Conservation (phyloP, 2,329 filamentous ascomycete species). For the Hymenoscyphus linearis region DNA sequence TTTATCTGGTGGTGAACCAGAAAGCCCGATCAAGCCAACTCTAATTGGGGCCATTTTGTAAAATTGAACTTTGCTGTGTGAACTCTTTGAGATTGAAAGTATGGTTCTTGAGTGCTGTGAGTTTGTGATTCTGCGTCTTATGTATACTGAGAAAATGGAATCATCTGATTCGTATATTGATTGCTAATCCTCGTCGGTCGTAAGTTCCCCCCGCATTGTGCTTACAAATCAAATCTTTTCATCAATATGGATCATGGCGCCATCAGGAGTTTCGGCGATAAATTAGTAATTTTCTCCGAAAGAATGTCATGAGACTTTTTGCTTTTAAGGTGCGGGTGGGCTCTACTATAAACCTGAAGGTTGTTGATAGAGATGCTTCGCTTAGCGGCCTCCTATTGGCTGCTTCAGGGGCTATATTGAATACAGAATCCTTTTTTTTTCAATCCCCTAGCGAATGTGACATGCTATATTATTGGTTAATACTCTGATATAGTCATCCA, state of each 20-base stretch:
- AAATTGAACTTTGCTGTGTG: background rate
- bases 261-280: background rate
- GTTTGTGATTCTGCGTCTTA: background rate
- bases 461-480: no score
- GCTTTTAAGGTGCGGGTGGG: no score
- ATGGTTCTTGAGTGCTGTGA: background rate
- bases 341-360: no score
- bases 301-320: background rate
- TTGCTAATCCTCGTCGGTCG: background rate
- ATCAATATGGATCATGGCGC: background rate
- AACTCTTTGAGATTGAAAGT: background rate
- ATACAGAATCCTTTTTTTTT: no score
- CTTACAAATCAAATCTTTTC: background rate
- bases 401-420: no score
- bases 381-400: no score
- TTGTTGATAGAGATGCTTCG: no score
- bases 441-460: no score
- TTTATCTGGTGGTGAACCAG: slow-evolving; percentile 4
- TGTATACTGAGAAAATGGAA: background rate
- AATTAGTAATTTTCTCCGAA: background rate
- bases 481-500: no score
- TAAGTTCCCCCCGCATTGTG: background rate
- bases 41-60: slow-evolving; percentile 22
- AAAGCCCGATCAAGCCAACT: slow-evolving; percentile 23
- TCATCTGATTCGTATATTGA: background rate